Evolutionary conservation across 805 yeast species (phyloP).

Genomic region (Zygoascus biomembranicola): DNA sequence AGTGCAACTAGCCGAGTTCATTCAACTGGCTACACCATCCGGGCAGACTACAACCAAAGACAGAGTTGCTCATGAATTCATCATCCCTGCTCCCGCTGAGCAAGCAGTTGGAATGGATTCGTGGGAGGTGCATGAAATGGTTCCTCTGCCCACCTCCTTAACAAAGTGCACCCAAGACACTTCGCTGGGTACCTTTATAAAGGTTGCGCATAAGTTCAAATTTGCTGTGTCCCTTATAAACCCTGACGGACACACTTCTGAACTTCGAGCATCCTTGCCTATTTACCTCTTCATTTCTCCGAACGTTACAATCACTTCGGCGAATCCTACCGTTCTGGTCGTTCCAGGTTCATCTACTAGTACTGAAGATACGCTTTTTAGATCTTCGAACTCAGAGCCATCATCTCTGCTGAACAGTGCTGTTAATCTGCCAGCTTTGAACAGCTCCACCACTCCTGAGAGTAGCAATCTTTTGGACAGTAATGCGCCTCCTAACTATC

Average conservation of each 20-base stretch:
- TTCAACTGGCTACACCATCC: conserved; percentile 37
- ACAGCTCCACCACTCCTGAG: conserved; percentile 4
- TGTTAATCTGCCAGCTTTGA: conserved; percentile 24
- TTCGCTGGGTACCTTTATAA: conserved; percentile 56
- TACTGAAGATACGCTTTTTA: conserved; percentile 9
- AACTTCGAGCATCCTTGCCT: conserved; percentile 84
- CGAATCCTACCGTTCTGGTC: conserved; percentile 20
- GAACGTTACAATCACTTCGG: conserved; percentile 61
- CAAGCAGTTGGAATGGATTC: conserved; percentile 38
- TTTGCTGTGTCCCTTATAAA: conserved; percentile 71
- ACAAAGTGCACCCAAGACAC: conserved; percentile 82
- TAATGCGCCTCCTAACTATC: conserved; percentile 79
- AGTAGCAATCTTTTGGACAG: conserved; percentile 20
- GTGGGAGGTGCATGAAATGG: conserved; percentile 63
- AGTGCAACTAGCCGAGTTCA: conserved; percentile 59
- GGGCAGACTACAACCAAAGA: conserved; percentile 58
- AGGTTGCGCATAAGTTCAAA: conserved; percentile 82
- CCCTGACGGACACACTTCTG: conserved; percentile 90
- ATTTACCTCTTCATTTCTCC: conserved; percentile 71
- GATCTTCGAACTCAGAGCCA: not conserved
- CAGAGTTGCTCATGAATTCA: conserved; percentile 45
- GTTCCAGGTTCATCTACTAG: conserved; percentile 9
- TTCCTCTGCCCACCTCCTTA: conserved; percentile 66
- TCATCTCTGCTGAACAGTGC: conserved; percentile 6
- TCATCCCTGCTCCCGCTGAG: conserved; percentile 38